Base-by-base conservation (phyloP, 768 basidiomycete genomes). In the Russula virescens region DNA sequence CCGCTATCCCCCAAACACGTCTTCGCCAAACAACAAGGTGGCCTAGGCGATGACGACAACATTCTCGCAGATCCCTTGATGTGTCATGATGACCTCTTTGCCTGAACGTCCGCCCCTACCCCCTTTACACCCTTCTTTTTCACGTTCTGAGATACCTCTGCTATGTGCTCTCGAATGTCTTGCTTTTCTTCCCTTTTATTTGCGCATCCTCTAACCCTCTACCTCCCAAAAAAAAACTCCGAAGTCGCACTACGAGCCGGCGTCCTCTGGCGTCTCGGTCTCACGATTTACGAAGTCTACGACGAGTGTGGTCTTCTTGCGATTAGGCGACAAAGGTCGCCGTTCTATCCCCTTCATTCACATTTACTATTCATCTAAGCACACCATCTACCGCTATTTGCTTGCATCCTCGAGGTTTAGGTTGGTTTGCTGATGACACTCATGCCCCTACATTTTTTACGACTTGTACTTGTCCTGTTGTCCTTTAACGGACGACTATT, bases 11-110 rank as follows among this genome's bases (percentile, higher is more conserved):
- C 58, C 7, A 66, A 53, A 38, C 46, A 43, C 52, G 19, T 42
- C 23, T 35, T 57, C 23, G 28, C 64, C 11, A 42, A 26, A 42
- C 58, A 56, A 42, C 55, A 52, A 34, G 43, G 38, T 7, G 51
- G 25, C 49, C 25, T 45, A 21, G 53, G 31, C 31, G 31, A 38
- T n/a, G 18, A 59, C 23, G 50, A 31, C 42, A 18, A 21, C 5
- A 14, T 35, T 26, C 57, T 67, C 28, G 57, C 60, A 10, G 60
- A 58, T 42, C 25, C 60, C 57, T 31, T 52, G n/a, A 56, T 60
- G 56, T 59, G 38, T 65, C 60, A 66, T 35, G 58, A 67, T 46
- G 67, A 68, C 61, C 61, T 68, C 34, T 68, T 68, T 47, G 67
- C 67, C 45, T 68, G 55, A 68, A 16, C 28, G 23, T 42, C 60